A percentile compares a stretch with the other conserved stretches of the same genome.
Conservation (phyloP, 1,284 basidiomycete genomes). For the Ganoderma boninense region DNA sequence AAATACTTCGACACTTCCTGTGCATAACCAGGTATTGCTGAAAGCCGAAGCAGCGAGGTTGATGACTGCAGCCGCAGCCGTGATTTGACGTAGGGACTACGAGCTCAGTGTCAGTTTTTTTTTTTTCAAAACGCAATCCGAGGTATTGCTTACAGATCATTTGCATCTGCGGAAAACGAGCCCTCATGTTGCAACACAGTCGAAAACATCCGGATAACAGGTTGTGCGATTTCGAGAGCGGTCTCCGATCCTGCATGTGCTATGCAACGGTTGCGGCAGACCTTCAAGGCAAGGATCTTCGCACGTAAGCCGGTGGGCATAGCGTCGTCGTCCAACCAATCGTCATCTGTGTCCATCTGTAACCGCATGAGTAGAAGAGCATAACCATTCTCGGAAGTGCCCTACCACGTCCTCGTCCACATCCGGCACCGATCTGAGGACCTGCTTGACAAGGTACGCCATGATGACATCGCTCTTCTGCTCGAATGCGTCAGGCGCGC, state of each 20-base stretch:
- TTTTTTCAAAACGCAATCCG: no score
- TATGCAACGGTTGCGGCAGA: constrained; percentile 82
- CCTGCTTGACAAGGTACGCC: constrained; percentile 74
- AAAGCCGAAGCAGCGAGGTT: constrained; percentile 83
- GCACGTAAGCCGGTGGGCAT: constrained; percentile 66
- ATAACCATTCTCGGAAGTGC: not conserved
- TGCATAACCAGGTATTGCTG: constrained; percentile 69
- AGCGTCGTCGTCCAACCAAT: constrained; percentile 79
- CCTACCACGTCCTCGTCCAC: constrained; percentile 35
- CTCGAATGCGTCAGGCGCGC: constrained; percentile 80
- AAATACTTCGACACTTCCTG: constrained; percentile 71
- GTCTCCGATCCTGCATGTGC: constrained; percentile 68
- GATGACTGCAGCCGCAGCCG: constrained; percentile 86
- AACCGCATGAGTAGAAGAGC: not conserved
- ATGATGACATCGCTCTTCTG: constrained; percentile 78
- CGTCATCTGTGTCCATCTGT: constrained; percentile 66
- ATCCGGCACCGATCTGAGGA: constrained; percentile 67
- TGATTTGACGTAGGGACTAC: constrained; percentile 66
- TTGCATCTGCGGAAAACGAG: constrained; percentile 61
- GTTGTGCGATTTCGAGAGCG: constrained; percentile 72
- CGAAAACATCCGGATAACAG: constrained; percentile 79
- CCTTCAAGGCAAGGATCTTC: constrained; percentile 80
- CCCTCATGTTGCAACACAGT: constrained; percentile 75
- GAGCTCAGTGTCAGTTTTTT: no score
- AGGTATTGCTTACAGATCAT: constrained; percentile 67